Conservation (phyloP, 177 flowering plant species). For the Vitis hybrid region DNA sequence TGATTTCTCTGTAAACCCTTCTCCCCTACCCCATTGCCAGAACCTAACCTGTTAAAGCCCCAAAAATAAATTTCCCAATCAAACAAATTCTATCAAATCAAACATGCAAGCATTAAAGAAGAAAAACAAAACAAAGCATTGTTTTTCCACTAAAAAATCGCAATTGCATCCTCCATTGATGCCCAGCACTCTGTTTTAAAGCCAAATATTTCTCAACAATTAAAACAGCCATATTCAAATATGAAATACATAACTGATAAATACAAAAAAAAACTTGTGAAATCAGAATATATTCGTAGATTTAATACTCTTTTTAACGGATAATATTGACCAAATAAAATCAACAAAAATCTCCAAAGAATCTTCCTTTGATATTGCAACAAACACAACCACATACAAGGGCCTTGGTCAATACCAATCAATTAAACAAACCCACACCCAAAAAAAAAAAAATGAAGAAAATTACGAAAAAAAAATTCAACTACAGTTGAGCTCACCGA, state of each 20-base stretch:
- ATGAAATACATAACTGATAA: background rate
- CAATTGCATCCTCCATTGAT: no score
- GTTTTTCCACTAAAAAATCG: no score
- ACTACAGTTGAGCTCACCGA: slow-evolving; percentile 26
- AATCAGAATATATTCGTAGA: background rate
- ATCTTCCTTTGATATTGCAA: slow-evolving; percentile 4
- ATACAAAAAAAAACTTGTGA: background rate
- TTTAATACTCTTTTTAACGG: slow-evolving; percentile 6
- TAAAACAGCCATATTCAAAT: no score
- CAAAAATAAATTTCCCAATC: background rate
- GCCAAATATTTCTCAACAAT: no score
- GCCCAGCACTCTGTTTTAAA: no score
- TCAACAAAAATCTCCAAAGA: slow-evolving; percentile 4
- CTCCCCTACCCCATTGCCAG: slow-evolving; percentile 2
- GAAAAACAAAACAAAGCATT: no score
- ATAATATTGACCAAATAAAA: background rate
- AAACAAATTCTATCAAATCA: background rate
- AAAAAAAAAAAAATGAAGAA: background rate
- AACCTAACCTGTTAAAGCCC: background rate
- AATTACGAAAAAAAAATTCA: background rate
- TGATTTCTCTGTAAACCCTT: background rate
- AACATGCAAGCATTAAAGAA: background rate
- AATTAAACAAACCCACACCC: slow-evolving; percentile 1
- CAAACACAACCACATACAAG: background rate
- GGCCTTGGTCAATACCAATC: slow-evolving; percentile 1